Percentiles rank a stretch among this genome's conserved stretches.
These are phyloP conservation scores for Cornus florida DNA, from an alignment of 148 eudicot genomes.

Conservation along the genomic window DNA sequence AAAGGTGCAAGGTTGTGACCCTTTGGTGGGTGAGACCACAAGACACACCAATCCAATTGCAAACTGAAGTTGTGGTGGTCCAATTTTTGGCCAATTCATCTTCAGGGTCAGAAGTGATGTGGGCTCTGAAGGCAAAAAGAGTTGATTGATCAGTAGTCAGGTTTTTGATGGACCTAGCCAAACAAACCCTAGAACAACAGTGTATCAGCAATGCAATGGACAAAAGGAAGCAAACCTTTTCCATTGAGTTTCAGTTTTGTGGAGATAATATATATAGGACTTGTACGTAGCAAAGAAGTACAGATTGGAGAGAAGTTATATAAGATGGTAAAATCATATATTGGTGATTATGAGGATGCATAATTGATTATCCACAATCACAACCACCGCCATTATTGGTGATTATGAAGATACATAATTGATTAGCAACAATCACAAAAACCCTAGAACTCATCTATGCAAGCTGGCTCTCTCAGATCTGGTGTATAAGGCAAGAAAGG, in stretches of 20 bases:
- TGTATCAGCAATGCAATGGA: neutral
- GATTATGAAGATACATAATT: too few species aligned
- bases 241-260: neutral
- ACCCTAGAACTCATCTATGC: too few species aligned
- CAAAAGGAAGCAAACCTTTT: neutral
- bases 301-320: too few species aligned
- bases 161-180: neutral
- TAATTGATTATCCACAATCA: too few species aligned
- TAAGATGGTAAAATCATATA: too few species aligned
- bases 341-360: too few species aligned
- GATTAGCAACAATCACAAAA: too few species aligned
- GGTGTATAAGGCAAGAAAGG: too few species aligned
- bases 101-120: slow-evolving; percentile 19
- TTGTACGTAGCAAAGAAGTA: too few species aligned
- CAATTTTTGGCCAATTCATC: neutral
- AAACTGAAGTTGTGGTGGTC: neutral
- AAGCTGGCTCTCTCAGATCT: too few species aligned
- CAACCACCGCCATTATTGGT: too few species aligned
- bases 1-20: neutral
- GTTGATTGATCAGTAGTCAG: neutral
- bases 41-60: neutral
- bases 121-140: slow-evolving; percentile 10
- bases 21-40: neutral
- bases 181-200: neutral
- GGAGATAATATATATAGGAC: too few species aligned